Evolutionary conservation across 169 alveolate species (phyloP), one percentile per base, ranked within the genome.

Genomic region (Cryptosporidium parvum): DNA sequence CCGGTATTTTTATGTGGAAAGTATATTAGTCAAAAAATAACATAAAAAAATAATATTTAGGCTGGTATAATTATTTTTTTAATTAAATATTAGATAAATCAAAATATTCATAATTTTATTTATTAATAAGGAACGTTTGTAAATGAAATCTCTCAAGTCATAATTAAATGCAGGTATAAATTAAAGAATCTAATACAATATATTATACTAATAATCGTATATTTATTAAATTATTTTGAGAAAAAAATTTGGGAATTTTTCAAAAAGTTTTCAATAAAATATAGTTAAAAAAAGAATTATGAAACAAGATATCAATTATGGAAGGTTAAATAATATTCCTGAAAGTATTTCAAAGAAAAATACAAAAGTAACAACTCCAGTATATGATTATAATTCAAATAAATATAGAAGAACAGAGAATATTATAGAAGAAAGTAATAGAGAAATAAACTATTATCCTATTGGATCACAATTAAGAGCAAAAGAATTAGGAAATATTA

Each of bases 311-410:
- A 56, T 16, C 9, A 23, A 23, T 56, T 26, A 26, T 23, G 35
- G n/a, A 5, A 26, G 18, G 1, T 35, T 56, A 12, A 29, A 62
- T 29, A 35, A 29, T 33, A 65, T 65, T 65, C 72, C 72, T 65
- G 51, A 65, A n/a, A 33, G 72, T 10, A 65, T 65, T 21, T 65
- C 72, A 2, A 65, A 33, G 1, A 65, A 0, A 9, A 62, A 8
- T n/a, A 31, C 45, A 59, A 53, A 35, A 10, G 37, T 39, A 33
- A 53, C 61, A 59, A 73, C 86, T 33, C 86, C 86, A n/a, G 23
- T 59, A 56, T 56, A 53, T 9, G 33, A 53, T 35, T 70, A 59
- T 23, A 21, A 21, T 53, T 14, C 39, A 71, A 35, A 56, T 56
- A 58, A 52, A 37, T 31, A 53, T 26, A 73, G 71, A 31, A 73